Percentiles rank a stretch among this genome's conserved stretches.
Conservation (phyloP, 2,329 filamentous ascomycete species). For the Trichoderma semiorbis region DNA sequence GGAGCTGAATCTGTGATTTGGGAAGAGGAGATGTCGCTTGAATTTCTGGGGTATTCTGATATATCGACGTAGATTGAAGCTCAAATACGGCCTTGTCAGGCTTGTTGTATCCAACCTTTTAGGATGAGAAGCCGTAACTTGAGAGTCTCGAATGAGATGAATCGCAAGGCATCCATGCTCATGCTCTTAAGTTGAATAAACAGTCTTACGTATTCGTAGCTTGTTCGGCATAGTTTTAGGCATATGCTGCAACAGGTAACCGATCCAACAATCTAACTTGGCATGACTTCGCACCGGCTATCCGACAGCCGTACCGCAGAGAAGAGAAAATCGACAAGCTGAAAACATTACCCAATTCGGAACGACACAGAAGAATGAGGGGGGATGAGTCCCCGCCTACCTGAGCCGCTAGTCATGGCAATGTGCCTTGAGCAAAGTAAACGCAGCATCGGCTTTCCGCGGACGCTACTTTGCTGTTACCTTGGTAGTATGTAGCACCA, state of each 20-base stretch:
- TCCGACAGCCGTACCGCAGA: not conserved
- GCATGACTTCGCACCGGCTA: not conserved
- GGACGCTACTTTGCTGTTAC: not conserved
- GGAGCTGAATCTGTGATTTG: not conserved
- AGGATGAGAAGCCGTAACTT: too few species aligned
- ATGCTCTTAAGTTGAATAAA: too few species aligned
- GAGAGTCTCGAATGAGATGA: too few species aligned
- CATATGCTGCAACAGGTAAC: not conserved
- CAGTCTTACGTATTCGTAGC: too few species aligned
- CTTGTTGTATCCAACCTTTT: fast-evolving
- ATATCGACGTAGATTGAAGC: too few species aligned
- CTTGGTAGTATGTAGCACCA: not conserved
- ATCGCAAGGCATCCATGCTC: too few species aligned
- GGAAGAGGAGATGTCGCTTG: too few species aligned
- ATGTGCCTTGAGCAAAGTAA: not conserved
- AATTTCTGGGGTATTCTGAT: too few species aligned
- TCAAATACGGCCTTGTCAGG: too few species aligned
- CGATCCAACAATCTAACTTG: not conserved
- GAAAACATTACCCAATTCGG: not conserved
- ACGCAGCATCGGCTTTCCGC: not conserved
- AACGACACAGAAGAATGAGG: not conserved
- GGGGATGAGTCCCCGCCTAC: not conserved
- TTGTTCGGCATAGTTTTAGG: too few species aligned
- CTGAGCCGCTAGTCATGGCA: not conserved
- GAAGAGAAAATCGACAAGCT: not conserved